Conservation (phyloP, 176 grass and related monocot genomes). For the Carex cristatella region DNA sequence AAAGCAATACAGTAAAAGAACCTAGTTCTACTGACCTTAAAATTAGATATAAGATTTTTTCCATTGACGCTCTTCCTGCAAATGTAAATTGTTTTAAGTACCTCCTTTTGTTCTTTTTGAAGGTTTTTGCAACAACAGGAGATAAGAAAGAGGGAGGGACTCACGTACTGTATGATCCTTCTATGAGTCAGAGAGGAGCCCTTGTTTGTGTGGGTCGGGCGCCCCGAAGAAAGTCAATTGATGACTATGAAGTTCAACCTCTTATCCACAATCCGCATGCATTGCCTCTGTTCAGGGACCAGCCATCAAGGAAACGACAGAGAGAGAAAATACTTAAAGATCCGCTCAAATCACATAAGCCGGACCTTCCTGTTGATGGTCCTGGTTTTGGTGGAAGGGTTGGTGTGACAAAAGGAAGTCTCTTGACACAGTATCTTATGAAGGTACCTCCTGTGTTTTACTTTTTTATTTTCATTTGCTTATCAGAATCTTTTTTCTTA, state of each 20-base stretch:
- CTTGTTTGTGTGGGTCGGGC: constrained; percentile 92
- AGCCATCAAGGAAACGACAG: constrained; percentile 82
- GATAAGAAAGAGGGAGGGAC: constrained; percentile 94
- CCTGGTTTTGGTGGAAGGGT: constrained; percentile 92
- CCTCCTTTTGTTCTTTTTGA: constrained; percentile 28
- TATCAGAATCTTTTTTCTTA: neutral
- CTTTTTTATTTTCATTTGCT: neutral
- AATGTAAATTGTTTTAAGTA: neutral
- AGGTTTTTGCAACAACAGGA: constrained; percentile 88
- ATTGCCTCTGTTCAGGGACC: constrained; percentile 82
- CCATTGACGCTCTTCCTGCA: neutral
- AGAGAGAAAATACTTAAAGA: constrained; percentile 90
- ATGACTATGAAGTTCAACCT: constrained; percentile 89
- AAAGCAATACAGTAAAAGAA: neutral
- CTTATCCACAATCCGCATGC: constrained; percentile 96
- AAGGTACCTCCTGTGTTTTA: constrained; percentile 45
- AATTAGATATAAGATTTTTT: neutral
- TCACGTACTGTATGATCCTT: constrained; percentile 88
- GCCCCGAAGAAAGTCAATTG: constrained; percentile 80
- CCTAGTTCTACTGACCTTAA: neutral
- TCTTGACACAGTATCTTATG: constrained; percentile 89
- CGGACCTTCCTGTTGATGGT: constrained; percentile 80
- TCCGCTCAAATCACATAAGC: constrained; percentile 85
- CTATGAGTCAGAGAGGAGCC: constrained; percentile 89
- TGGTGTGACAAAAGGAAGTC: constrained; percentile 84